These are phyloP conservation scores for Talaromyces sp. DNA, from an alignment of 2,329 filamentous ascomycete genomes.

Conservation along the genomic window DNA sequence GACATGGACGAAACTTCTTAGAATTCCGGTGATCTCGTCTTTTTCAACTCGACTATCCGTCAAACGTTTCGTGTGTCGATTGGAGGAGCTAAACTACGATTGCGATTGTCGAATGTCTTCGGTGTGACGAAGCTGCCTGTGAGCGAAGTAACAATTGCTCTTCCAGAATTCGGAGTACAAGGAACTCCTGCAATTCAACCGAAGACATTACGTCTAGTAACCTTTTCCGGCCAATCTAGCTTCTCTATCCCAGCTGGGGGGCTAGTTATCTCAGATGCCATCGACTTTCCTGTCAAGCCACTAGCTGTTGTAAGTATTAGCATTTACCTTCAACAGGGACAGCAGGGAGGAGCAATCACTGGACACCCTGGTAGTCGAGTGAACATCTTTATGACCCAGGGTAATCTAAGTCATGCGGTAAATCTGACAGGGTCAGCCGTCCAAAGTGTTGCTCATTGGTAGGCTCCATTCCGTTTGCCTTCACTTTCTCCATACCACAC, in stretches of 20 bases:
- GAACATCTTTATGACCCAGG: slow-evolving; percentile 53
- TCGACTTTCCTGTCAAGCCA: slow-evolving; percentile 48
- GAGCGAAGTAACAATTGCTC: slow-evolving; percentile 52
- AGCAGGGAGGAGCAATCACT: slow-evolving; percentile 53
- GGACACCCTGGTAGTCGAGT: slow-evolving; percentile 61
- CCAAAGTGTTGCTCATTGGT: slow-evolving; percentile 39
- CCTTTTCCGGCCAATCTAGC: slow-evolving; percentile 50
- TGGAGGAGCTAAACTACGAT: slow-evolving; percentile 48
- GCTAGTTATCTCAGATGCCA: slow-evolving; percentile 55
- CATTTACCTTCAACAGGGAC: slow-evolving; percentile 53
- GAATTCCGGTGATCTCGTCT: slow-evolving; percentile 50
- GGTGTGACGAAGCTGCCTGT: slow-evolving; percentile 56
- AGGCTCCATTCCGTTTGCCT: slow-evolving; percentile 15
- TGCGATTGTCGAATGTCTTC: slow-evolving; percentile 62
- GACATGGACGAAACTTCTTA: slow-evolving; percentile 18
- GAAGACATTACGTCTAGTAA: slow-evolving; percentile 48
- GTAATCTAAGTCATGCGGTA: slow-evolving; percentile 49
- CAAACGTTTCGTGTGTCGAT: slow-evolving; percentile 60
- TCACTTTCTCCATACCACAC: slow-evolving; percentile 18
- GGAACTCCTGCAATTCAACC: slow-evolving; percentile 49
- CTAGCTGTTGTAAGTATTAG: slow-evolving; percentile 51
- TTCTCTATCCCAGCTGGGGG: slow-evolving; percentile 52
- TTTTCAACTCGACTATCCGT: slow-evolving; percentile 58
- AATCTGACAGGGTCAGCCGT: slow-evolving; percentile 38
- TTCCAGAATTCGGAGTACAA: slow-evolving; percentile 40